Conservation (phyloP, 345 rosid species). For the Ceriops zippeliana region DNA sequence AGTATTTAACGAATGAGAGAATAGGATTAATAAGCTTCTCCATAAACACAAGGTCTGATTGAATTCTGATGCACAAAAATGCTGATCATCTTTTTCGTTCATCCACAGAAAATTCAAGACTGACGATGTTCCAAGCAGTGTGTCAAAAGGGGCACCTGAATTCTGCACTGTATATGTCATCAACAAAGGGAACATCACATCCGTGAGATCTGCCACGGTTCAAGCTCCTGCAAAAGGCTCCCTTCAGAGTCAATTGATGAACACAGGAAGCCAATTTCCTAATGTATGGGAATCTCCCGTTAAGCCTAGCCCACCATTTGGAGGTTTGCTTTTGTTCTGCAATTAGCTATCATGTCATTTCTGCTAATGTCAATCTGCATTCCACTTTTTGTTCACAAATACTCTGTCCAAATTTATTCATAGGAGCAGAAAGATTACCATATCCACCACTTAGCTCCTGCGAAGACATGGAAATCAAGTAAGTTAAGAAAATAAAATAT, state of each 20-base stretch:
- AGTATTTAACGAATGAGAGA: no score
- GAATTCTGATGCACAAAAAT: background rate
- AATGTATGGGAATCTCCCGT: background rate
- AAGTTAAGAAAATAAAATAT: background rate
- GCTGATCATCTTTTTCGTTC: background rate
- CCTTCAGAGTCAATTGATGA: background rate
- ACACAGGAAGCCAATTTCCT: background rate
- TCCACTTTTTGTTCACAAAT: background rate
- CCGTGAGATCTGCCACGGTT: constrained; percentile 49
- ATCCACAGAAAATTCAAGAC: constrained; percentile 53
- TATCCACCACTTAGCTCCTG: background rate
- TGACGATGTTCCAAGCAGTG: constrained; percentile 50
- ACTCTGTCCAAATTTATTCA: background rate
- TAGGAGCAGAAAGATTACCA: background rate
- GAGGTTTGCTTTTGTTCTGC: background rate
- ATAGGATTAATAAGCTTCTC: no score
- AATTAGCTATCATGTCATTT: background rate
- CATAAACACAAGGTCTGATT: no score
- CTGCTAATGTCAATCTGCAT: background rate
- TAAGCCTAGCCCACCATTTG: background rate
- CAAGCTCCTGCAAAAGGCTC: constrained; percentile 25
- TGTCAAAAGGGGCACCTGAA: constrained; percentile 59
- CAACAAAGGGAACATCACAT: constrained; percentile 58
- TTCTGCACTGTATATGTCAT: constrained; percentile 75
- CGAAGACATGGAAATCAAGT: background rate